phyloP scores from a whole-genome alignment of 148 eudicot genomes.

The Vaccinium vitisidaea region DNA sequence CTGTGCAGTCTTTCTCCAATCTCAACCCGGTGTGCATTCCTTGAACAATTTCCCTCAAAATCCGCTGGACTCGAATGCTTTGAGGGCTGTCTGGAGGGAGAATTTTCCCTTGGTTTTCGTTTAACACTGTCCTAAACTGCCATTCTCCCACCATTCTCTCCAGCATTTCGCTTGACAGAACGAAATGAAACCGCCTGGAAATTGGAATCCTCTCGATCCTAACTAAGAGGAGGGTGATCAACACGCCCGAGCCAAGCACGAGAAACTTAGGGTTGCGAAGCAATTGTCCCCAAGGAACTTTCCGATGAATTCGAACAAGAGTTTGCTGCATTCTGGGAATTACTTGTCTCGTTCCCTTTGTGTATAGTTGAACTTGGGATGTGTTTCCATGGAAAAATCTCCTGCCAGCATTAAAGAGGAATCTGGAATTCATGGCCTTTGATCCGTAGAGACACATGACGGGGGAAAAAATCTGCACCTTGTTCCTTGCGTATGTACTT shows the following conservation, averaged over 20 bases:
- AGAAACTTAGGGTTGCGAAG: background rate
- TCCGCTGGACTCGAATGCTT: constrained; percentile 3
- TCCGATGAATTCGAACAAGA: background rate
- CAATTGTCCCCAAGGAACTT: too few relatives aligned
- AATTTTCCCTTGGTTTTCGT: background rate
- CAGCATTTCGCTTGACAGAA: constrained; percentile 6
- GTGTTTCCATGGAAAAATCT: background rate
- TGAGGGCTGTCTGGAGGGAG: constrained; percentile 14
- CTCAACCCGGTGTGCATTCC: constrained; percentile 20
- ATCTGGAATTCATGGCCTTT: background rate
- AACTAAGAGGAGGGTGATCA: background rate
- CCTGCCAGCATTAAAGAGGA: background rate
- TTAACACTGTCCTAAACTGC: background rate
- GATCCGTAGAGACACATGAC: background rate
- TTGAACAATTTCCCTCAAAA: constrained; percentile 2
- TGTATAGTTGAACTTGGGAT: background rate
- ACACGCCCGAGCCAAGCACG: background rate
- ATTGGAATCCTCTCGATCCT: constrained; percentile 28
- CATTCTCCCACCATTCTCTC: constrained; percentile 9
- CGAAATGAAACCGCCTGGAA: constrained; percentile 22
- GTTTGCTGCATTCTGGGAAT: background rate
- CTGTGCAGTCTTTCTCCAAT: background rate
- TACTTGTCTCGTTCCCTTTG: background rate
- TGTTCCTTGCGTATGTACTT: background rate
- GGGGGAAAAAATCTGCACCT: background rate